Evolutionary conservation across 352 stramenopile species (phyloP), one percentile per base, ranked within the genome.

Genomic region (Phytophthora cryptogea): DNA sequence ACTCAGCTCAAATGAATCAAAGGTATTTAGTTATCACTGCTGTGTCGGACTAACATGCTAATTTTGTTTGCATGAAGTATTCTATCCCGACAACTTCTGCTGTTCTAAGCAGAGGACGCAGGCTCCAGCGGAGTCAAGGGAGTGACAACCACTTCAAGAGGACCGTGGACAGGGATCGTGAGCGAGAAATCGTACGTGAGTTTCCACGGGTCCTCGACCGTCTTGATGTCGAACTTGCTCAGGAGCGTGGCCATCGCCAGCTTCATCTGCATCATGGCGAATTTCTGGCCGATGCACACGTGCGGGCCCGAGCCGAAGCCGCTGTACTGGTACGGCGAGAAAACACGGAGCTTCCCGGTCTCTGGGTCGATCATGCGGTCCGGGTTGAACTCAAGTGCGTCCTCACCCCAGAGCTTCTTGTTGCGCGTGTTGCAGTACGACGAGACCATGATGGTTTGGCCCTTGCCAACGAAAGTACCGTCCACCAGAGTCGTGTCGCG

Each of bases 201-300:
- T 16, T 58, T 46, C 53, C 59, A 64, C 16, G 71, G 73, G 26
- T 81, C 62, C 44, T 84, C 48, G 1, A 81, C 59, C 1, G 58
- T 77, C 40, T 55, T 54, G 30, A 85, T 41, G 42, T 72, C 61
- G 35, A 83, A 86, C 35, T 78, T 75, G 39, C 70, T 76, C 46
- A 82, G 65, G 0, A 86, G 49, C 8, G 73, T 72, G 8, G 76
- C 76, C 46, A 88, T 45, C 7, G 74, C 57, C 27, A 86, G 66
- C 64, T 86, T 88, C 61, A 88, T 78, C 66, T 88, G 68, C 56
- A 81, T 67, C 48, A 80, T 66, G 26, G 77, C 74, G 27, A 86
- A 75, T 47, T 70, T 68, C 58, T 63, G 56, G 3, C 82, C 80
- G 16, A 91, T 59, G 45, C 80, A 90, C 36, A 76, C 65, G 49